Base-by-base conservation (phyloP, 164 flowering plant genomes). In the Pachysandra terminalis region DNA sequence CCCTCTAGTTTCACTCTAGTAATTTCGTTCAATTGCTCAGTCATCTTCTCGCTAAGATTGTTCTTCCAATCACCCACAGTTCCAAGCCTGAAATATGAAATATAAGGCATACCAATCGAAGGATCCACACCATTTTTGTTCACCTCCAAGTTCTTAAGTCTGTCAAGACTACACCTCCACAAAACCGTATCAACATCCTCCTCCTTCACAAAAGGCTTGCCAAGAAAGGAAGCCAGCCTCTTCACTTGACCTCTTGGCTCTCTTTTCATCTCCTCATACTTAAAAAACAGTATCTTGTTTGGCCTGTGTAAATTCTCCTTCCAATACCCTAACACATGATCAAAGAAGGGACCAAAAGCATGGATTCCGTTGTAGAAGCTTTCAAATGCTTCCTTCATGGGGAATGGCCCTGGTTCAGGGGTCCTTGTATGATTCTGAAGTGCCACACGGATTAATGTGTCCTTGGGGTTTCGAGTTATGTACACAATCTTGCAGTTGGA, bases 11-110 rank as follows among this genome's bases (percentile, higher is more conserved):
- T 76, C 24, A 14, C 0, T 3, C 35, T 52, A 17, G 65, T 61
- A 16, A 76, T 19, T 23, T 49, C 13, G 10, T 68, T 61, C 7
- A 77, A 68, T 0, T 53, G 56, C 28, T 72, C 64, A 0, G 1
- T 52, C 83, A 80, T 74, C 56, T 74, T 75, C 0, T 65, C n/a
- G 0, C 73, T 77, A 58, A 80, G 67, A 53, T 66, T 27, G 17
- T 67, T 79, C 61, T 73, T 71, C 82, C 82, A 75, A 60, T 77
- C 80, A 45, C 78, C 80, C 67, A 80, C 78, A 9, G 37, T 56
- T 14, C 78, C 83, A 25, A 28, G 19, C 72, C 83, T 73, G 63
- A 73, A 79, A 60, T 24, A 79, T 0, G 64, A 5, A 53, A 58
- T 73, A 9, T 76, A 73, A 0, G 64, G 64, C 21, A 72, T 52